These are phyloP conservation scores for Nepenthes gracilis DNA, from an alignment of 148 eudicot species.

Conservation along the genomic window DNA sequence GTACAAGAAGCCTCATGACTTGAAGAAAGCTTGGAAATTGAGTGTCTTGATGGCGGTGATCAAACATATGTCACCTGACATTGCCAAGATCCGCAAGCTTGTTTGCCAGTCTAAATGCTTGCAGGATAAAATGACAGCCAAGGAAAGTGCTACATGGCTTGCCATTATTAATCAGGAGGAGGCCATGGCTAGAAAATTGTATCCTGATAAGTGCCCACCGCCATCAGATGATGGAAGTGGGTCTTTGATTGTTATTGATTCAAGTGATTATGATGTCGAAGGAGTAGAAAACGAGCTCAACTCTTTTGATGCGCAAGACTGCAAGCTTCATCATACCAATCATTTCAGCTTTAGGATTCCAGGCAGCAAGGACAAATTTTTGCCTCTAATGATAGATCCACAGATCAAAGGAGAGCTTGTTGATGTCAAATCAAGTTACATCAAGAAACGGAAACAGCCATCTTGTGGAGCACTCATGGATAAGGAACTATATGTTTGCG, in stretches of 20 bases:
- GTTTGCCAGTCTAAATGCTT: constrained; percentile 47
- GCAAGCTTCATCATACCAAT: constrained; percentile 28
- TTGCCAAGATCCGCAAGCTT: constrained; percentile 47
- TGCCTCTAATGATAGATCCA: constrained; percentile 15
- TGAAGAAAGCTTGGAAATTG: constrained; percentile 50
- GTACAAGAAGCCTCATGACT: constrained; percentile 48
- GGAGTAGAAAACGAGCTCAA: constrained; percentile 23
- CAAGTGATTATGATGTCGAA: constrained; percentile 58
- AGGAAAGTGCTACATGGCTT: constrained; percentile 50
- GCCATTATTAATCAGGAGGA: constrained; percentile 47
- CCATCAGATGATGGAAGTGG: constrained; percentile 21
- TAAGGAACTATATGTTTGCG: constrained; percentile 33
- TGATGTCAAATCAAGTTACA: constrained; percentile 14
- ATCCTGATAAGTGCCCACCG: constrained; percentile 39
- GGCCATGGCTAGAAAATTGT: constrained; percentile 33
- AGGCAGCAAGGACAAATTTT: constrained; percentile 13
- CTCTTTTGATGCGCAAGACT: constrained; percentile 25
- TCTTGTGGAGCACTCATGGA: constrained; percentile 15
- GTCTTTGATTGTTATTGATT: constrained; percentile 32
- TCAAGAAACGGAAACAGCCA: constrained; percentile 37
- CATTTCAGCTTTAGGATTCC: constrained; percentile 21
- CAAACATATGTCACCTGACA: constrained; percentile 53
- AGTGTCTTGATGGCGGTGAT: constrained; percentile 44
- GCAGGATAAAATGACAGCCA: constrained; percentile 59
- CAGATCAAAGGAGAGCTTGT: constrained; percentile 37